phyloP scores from a whole-genome alignment of 129 eudicot genomes.

The Scalesia atractyloides region DNA sequence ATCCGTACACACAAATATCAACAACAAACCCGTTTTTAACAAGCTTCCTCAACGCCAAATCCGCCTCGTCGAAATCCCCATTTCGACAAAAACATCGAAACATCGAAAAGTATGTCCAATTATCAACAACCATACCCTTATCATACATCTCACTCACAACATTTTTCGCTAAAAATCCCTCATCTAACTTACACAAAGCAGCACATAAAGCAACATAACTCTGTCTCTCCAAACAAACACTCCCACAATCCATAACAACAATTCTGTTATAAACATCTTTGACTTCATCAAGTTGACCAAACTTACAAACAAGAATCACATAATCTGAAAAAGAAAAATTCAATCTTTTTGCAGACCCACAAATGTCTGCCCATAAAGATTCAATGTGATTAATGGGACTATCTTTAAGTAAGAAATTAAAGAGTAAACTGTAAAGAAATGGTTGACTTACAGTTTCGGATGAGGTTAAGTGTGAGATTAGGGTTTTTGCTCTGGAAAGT shows the following conservation, averaged over 20 bases:
- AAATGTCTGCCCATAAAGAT: constrained; percentile 40
- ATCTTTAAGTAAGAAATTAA: constrained; percentile 31
- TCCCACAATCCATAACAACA: background rate
- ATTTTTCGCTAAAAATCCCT: constrained; percentile 21
- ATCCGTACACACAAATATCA: constrained; percentile 53
- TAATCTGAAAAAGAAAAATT: constrained; percentile 33
- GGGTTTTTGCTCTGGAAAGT: constrained; percentile 34
- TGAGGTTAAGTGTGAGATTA: constrained; percentile 34
- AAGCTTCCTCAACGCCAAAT: constrained; percentile 37
- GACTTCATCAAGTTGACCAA: constrained; percentile 37
- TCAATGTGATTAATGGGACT: constrained; percentile 40
- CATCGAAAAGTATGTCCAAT: constrained; percentile 42
- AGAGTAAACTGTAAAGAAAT: constrained; percentile 43
- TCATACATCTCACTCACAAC: constrained; percentile 21
- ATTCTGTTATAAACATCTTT: constrained; percentile 34
- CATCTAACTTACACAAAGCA: constrained; percentile 44
- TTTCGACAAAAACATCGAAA: constrained; percentile 21
- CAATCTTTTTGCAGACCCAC: constrained; percentile 25
- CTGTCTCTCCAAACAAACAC: constrained; percentile 29
- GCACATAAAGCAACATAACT: constrained; percentile 42
- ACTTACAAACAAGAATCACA: constrained; percentile 45
- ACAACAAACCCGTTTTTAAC: background rate
- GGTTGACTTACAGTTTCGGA: constrained; percentile 26
- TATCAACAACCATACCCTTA: constrained; percentile 37
- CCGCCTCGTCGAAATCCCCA: constrained; percentile 36